phyloP scores from a whole-genome alignment of 495 filamentous ascomycete genomes.

The Lentithecium fluviatile region DNA sequence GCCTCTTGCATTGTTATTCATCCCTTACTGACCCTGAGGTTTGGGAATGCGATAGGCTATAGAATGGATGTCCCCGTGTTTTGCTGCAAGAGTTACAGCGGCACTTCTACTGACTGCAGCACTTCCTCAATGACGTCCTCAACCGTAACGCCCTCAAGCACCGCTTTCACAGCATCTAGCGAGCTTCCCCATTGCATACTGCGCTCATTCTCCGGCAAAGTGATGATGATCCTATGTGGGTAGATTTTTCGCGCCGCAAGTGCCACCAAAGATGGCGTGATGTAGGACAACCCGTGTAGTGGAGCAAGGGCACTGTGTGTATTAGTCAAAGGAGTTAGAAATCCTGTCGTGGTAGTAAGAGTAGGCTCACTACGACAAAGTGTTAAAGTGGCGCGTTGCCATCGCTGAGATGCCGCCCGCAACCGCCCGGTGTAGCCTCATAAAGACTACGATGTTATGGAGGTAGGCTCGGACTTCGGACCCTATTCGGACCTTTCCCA shows the following conservation, averaged over 20 bases:
- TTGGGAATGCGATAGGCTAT: not conserved
- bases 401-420: constrained; percentile 70
- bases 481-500: constrained; percentile 48
- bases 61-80: not conserved
- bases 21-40: not conserved
- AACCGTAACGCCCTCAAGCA: constrained; percentile 66
- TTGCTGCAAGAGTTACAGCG: constrained; percentile 49
- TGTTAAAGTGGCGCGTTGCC: constrained; percentile 74
- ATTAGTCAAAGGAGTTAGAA: constrained; percentile 6
- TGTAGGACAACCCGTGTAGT: constrained; percentile 75
- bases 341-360: not conserved
- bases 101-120: constrained; percentile 65
- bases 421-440: constrained; percentile 82
- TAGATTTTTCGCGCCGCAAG: constrained; percentile 89
- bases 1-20: constrained; percentile 12
- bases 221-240: constrained; percentile 73
- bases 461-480: constrained; percentile 76
- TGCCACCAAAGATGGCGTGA: constrained; percentile 78
- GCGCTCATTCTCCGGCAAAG: constrained; percentile 67
- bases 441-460: constrained; percentile 78
- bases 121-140: constrained; percentile 87
- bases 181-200: constrained; percentile 95
- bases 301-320: constrained; percentile 63
- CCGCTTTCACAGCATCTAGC: constrained; percentile 58
- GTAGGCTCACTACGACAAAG: constrained; percentile 56